Evolutionary conservation across 805 yeast species (phyloP).

Genomic region (Myxozyma vanderwaltii): DNA sequence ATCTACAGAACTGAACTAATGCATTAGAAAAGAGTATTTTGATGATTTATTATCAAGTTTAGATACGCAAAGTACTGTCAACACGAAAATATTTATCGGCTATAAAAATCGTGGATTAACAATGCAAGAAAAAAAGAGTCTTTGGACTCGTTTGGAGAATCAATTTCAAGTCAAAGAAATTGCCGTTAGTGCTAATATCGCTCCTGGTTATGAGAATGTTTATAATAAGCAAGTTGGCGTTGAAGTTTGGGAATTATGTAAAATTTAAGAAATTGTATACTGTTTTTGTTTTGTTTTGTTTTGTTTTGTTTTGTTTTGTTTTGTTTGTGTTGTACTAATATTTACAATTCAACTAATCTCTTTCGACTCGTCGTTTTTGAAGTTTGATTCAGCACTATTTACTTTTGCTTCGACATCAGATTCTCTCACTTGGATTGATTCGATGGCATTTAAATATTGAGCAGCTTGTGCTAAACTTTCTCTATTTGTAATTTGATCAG

Average conservation of each 20-base stretch:
- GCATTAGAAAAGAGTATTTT: constrained; percentile 14
- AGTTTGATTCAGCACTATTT: too few species aligned
- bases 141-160: constrained; percentile 9
- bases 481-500: constrained; percentile 7
- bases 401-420: too few species aligned
- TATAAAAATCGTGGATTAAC: constrained; percentile 30
- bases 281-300: too few species aligned
- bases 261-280: not conserved
- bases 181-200: not conserved
- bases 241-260: constrained; percentile 19
- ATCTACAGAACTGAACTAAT: not conserved
- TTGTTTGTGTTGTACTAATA: too few species aligned
- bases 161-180: constrained; percentile 9
- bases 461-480: constrained; percentile 16
- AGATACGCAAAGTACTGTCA: constrained; percentile 1
- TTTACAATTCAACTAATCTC: too few species aligned
- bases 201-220: not conserved
- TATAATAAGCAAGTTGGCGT: constrained; percentile 17
- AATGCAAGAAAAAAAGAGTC: constrained; percentile 8
- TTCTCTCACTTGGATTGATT: too few species aligned
- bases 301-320: too few species aligned
- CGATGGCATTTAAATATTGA: not conserved
- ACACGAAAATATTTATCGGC: constrained; percentile 24
- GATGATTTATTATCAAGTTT: constrained; percentile 17
- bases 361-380: too few species aligned